Base-by-base conservation (phyloP, 148 eudicot species). In the Silene conica region DNA sequence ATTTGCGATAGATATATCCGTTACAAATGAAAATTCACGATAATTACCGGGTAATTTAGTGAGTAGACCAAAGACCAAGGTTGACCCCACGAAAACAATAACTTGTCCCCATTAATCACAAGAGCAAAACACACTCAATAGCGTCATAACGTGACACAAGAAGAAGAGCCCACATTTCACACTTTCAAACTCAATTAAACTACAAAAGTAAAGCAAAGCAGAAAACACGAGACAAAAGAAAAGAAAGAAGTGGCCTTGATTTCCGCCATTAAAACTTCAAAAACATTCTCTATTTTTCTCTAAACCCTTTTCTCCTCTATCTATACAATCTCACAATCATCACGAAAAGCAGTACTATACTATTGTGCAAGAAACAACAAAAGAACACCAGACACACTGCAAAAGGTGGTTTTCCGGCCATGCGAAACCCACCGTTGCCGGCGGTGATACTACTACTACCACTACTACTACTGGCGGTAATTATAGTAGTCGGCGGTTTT, bases 191-290 rank as follows among this genome's bases (percentile, higher is more conserved):
- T n/a, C n/a, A n/a, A n/a, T n/a, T n/a, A n/a, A n/a, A n/a, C n/a
- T n/a, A n/a, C n/a, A n/a, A n/a, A n/a, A n/a, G n/a, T n/a, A n/a
- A n/a, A n/a, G n/a, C n/a, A n/a, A n/a, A 64, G 11, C 69, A 38
- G 12, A 8, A 45, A 25, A 18, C 20, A 31, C 64, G 28, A 52
- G 20, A 56, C 8, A 65, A 14, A 45, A 43, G 54, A 66, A 64
- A 34, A 34, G 0, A 34, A 58, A 78, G 74, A 77, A 65, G 72
- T 69, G 67, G 68, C 77, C 79, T 72, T 74, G 54, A 82, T 78
- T 79, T 82, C 82, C 82, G 85, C 82, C 82, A 82, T 72, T 64
- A 56, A 63, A 67, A 63, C 64, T 69, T 70, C 6, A 72, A 72
- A 67, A 77, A 79, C 64, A 31, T 57, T 66, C 52, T 15, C 69